These are phyloP conservation scores for Parascedosporium putredinis DNA, from an alignment of 2,329 filamentous ascomycete genomes.

Conservation along the genomic window DNA sequence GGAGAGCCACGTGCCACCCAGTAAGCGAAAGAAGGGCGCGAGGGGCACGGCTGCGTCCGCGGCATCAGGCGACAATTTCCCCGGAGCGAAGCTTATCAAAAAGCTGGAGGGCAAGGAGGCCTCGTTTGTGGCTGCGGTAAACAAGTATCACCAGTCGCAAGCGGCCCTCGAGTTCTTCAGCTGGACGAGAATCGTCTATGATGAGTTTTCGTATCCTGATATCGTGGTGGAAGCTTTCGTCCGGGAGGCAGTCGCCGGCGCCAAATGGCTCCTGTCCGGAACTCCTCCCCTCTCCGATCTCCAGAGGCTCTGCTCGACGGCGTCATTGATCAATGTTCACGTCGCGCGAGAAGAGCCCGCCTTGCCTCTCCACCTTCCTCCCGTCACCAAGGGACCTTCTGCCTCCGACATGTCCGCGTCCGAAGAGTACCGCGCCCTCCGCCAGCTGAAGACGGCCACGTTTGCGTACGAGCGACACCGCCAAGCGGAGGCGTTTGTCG, in stretches of 20 bases:
- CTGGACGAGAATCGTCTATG: conserved; percentile 28
- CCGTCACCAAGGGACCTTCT: conserved; percentile 23
- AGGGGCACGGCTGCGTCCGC: background rate
- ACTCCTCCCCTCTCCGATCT: conserved; percentile 28
- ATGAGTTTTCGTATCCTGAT: conserved; percentile 33
- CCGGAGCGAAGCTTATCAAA: too few species aligned
- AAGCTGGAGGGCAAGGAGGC: background rate
- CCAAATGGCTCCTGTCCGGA: conserved; percentile 34
- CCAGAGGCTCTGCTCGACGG: conserved; percentile 24
- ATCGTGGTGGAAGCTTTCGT: conserved; percentile 22
- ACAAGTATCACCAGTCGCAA: background rate
- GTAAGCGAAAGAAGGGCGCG: background rate
- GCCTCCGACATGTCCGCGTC: conserved; percentile 18
- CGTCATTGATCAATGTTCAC: conserved; percentile 25
- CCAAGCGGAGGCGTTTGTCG: conserved; percentile 22
- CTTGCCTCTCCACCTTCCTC: conserved; percentile 24
- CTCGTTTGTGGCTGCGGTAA: background rate
- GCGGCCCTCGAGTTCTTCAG: conserved; percentile 24
- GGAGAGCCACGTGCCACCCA: conserved; percentile 1
- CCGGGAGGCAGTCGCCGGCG: conserved; percentile 18
- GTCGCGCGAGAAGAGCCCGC: conserved; percentile 24
- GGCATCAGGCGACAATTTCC: background rate
- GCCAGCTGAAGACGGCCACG: conserved; percentile 22
- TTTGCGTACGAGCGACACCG: conserved; percentile 24
- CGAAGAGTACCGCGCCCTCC: conserved; percentile 23